These are phyloP conservation scores for Gryganskiella cystojenkinii DNA, from an alignment of 192 early-diverging fungal genomes.

Conservation along the genomic window DNA sequence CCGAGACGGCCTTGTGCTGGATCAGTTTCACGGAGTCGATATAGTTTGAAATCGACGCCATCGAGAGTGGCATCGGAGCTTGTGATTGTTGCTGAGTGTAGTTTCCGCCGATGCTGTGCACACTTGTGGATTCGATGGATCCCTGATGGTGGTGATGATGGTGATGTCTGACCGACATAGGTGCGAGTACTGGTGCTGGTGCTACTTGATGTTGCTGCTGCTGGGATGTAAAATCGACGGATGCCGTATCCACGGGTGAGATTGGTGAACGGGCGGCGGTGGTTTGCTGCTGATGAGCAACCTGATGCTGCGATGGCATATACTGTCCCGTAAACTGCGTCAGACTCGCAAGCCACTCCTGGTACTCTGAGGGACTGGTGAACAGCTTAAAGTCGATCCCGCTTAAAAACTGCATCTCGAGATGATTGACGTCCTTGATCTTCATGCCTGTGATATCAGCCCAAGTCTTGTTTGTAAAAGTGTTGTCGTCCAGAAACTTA, in stretches of 20 bases:
- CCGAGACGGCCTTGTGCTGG: constrained; percentile 18
- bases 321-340: constrained; percentile 52
- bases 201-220: not conserved
- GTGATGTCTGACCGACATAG: not conserved
- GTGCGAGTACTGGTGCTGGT: not conserved
- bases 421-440: constrained; percentile 80
- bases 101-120: not conserved
- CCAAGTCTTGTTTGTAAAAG: constrained; percentile 91
- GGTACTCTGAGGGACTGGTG: constrained; percentile 74
- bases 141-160: not conserved
- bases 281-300: constrained; percentile 37
- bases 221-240: not conserved
- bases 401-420: constrained; percentile 85
- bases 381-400: constrained; percentile 80
- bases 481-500: constrained; percentile 91
- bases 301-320: constrained; percentile 43
- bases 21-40: constrained; percentile 41
- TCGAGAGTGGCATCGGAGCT: constrained; percentile 19
- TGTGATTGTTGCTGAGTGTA: not conserved
- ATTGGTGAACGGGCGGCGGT: constrained; percentile 33
- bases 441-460: constrained; percentile 87
- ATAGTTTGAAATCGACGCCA: constrained; percentile 38
- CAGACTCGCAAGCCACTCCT: constrained; percentile 69
- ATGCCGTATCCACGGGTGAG: constrained; percentile 26
- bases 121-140: not conserved